Percentiles rank a stretch among this genome's conserved stretches.
These are phyloP conservation scores for Jacaranda mimosifolia DNA, from an alignment of 257 asterid genomes.

Conservation along the genomic window DNA sequence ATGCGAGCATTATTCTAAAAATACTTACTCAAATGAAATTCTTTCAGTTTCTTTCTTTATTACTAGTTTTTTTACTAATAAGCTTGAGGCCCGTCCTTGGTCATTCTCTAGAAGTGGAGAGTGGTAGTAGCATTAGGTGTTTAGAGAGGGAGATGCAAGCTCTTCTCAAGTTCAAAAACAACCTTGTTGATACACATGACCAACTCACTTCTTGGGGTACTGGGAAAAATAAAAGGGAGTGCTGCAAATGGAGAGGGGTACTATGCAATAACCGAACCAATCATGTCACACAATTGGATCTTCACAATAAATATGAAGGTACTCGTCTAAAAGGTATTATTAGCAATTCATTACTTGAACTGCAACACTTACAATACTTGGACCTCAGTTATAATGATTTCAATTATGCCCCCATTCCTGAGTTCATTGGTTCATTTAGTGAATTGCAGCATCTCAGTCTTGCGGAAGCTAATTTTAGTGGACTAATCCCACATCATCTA, in stretches of 20 bases:
- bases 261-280: not conserved
- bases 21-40: not conserved
- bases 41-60: not conserved
- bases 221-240: not conserved
- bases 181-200: not conserved
- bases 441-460: not conserved
- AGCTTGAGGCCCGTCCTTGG: not conserved
- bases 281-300: slow-evolving; percentile 1
- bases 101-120: not conserved
- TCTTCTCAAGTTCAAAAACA: too few species aligned
- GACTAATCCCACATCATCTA: not conserved
- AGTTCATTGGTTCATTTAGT: slow-evolving; percentile 7
- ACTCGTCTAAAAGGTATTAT: not conserved
- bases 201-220: slow-evolving; percentile 2
- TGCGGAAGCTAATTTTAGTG: not conserved
- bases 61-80: not conserved
- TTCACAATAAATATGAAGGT: not conserved
- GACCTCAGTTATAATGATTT: not conserved
- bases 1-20: not conserved
- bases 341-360: not conserved
- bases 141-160: too few species aligned
- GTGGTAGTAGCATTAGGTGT: too few species aligned
- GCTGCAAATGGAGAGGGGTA: slow-evolving; percentile 15
- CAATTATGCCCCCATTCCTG: not conserved
- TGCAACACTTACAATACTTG: not conserved